Evolutionary conservation across 2,329 filamentous ascomycete genomes (phyloP).

Genomic region (Rhinocladiella mackenziei): DNA sequence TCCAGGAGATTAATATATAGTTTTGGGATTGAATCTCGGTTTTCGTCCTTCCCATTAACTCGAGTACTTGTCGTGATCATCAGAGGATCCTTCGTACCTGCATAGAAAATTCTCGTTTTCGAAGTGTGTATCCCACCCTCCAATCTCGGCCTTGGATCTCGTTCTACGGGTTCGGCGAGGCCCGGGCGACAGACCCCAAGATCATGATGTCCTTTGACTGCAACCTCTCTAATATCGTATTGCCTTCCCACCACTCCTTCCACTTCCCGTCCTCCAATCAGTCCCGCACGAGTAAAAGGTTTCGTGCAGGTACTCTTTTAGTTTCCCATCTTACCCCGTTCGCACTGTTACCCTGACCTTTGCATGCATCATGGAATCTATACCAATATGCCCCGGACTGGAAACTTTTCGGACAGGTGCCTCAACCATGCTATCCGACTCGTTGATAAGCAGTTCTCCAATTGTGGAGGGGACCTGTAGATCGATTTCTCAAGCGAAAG

Average conservation of each 20-base stretch:
- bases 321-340: not conserved
- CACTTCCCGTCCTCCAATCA: conserved; percentile 15
- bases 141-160: too few relatives aligned
- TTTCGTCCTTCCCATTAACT: too few relatives aligned
- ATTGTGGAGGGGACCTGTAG: not conserved
- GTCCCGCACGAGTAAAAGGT: conserved; percentile 5
- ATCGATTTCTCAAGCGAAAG: not conserved
- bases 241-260: too few relatives aligned
- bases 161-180: too few relatives aligned
- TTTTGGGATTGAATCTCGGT: conserved; percentile 1
- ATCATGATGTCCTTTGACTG: conserved; percentile 1
- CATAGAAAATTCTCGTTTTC: too few relatives aligned
- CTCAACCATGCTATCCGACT: conserved; percentile 13
- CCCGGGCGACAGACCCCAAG: too few relatives aligned
- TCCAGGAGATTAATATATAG: conserved; percentile 2
- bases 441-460: conserved; percentile 6
- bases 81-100: too few relatives aligned
- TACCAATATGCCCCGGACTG: not conserved
- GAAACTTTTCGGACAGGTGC: conserved; percentile 17
- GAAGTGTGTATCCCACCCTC: too few relatives aligned
- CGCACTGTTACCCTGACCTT: not conserved
- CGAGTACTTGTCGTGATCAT: too few relatives aligned
- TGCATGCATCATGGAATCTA: conserved; percentile 1
- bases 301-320: conserved; percentile 3
- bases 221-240: not conserved